Evolutionary conservation across 1,139 yeast genomes (phyloP).

Genomic region (Nakaseomyces delphensis): DNA sequence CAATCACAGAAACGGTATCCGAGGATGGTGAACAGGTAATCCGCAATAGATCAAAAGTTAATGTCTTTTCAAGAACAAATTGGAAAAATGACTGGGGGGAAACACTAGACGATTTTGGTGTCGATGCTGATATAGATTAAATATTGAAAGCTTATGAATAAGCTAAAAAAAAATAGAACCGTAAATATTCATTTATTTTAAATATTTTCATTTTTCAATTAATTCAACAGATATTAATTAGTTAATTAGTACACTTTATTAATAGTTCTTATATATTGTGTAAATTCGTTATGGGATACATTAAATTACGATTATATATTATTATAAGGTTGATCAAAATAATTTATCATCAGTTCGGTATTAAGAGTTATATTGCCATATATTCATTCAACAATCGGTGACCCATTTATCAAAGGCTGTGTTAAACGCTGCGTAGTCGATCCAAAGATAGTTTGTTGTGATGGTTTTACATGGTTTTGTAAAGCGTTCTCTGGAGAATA

Average conservation of each 20-base stretch:
- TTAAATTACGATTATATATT: not conserved
- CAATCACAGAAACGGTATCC: constrained; percentile 14
- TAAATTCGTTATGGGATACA: not conserved
- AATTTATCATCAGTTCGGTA: no score
- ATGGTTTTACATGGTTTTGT: constrained; percentile 8
- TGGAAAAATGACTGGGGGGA: constrained; percentile 86
- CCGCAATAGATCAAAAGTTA: constrained; percentile 31
- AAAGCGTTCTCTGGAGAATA: constrained; percentile 8
- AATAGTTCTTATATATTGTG: not conserved
- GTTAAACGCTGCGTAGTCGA: constrained; percentile 12
- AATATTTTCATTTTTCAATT: no score
- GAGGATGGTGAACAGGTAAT: constrained; percentile 28
- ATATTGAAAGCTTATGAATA: not conserved
- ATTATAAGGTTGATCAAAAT: not conserved
- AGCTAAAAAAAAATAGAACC: not conserved
- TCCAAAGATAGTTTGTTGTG: not conserved
- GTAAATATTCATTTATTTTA: not conserved
- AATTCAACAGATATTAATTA: no score
- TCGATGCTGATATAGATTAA: constrained; percentile 60
- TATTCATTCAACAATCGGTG: constrained; percentile 1
- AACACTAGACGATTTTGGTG: constrained; percentile 74
- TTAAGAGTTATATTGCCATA: no score
- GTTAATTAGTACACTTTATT: not conserved
- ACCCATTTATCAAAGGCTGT: not conserved
- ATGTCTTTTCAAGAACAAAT: constrained; percentile 35